Evolutionary conservation across 805 yeast genomes (phyloP).

Genomic region (Metschnikowia baotianmanensis): DNA sequence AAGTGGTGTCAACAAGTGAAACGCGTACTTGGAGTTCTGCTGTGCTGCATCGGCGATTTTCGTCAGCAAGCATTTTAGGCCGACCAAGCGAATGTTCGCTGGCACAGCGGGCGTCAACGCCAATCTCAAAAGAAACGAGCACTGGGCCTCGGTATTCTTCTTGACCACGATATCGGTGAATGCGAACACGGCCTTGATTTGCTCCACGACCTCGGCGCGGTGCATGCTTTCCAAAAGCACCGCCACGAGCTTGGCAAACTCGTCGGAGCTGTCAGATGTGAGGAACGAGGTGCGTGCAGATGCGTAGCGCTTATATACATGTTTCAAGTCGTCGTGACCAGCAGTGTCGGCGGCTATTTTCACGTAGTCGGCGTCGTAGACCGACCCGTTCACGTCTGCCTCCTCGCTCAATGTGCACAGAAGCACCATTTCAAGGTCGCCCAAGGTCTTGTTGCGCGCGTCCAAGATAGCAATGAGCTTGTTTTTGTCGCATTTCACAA

Average conservation of each 20-base stretch:
- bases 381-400: constrained; percentile 27
- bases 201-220: constrained; percentile 10
- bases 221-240: constrained; percentile 46
- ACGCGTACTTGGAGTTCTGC: constrained; percentile 1
- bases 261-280: constrained; percentile 29
- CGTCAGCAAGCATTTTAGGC: constrained; percentile 40
- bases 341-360: constrained; percentile 2
- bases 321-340: neutral
- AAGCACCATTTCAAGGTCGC: constrained; percentile 52
- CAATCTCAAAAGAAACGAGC: constrained; percentile 61
- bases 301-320: constrained; percentile 9
- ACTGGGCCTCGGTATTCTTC: constrained; percentile 33
- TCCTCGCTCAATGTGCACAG: constrained; percentile 54
- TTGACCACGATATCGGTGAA: constrained; percentile 13
- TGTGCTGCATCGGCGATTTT: constrained; percentile 26
- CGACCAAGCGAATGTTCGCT: constrained; percentile 48
- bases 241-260: constrained; percentile 42
- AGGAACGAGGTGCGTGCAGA: constrained; percentile 34
- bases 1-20: constrained; percentile 57
- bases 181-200: constrained; percentile 5
- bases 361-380: constrained; percentile 13
- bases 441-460: constrained; percentile 19
- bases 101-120: constrained; percentile 60
- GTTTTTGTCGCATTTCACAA: constrained; percentile 22
- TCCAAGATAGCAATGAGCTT: constrained; percentile 23